Evolutionary conservation across 225 moss, liverwort and hornwort species (phyloP), one percentile per base, ranked within the genome.

Genomic region (Marchantia paleacea): DNA sequence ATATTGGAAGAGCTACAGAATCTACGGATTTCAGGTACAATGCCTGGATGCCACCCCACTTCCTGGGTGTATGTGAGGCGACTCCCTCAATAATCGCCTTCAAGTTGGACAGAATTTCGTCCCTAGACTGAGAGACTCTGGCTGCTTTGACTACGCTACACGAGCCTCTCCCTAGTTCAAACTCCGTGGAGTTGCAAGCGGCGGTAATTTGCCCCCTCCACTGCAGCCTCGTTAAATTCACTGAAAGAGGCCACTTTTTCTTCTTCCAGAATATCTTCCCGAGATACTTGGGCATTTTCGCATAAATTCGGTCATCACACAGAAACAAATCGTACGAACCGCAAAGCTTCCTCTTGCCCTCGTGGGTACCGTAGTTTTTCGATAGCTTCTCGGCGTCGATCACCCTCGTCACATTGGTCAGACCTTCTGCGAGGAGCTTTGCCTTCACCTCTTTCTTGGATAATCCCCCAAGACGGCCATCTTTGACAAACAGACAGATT

Each of bases 241-340:
- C 96, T 14, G 96, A 94, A 39, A 97, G 92, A 0, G 94, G 91
- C 69, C 92, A 92, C 76, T 94, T 96, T 81, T 94, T 97, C 86
- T 94, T 94, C 88, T 86, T 92, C 81, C 88, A 96, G 54, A 96
- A 96, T 2, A 74, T 67, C 81, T 93, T 96, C 6, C 91, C 95
- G 3, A 96, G 84, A 73, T 89, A 84, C 91, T 90, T 93, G 12
- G 94, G 96, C 14, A 94, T 78, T 80, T 84, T 85, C 0, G 84
- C 75, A 0, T 92, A 88, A 81, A 94, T 89, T 7, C 92, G 87
- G 70, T 96, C 90, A 13, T 96, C 96, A 12, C 89, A 90, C 25
- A 96, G 69, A 77, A 96, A 96, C 39, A 96, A 18, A 15, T 92
- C 94, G 50, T 92, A 94, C 0, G 94, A 94, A 39, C 93, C 97